These are phyloP conservation scores for Didymella segeticola DNA, from an alignment of 2,329 filamentous ascomycete genomes.

Conservation along the genomic window DNA sequence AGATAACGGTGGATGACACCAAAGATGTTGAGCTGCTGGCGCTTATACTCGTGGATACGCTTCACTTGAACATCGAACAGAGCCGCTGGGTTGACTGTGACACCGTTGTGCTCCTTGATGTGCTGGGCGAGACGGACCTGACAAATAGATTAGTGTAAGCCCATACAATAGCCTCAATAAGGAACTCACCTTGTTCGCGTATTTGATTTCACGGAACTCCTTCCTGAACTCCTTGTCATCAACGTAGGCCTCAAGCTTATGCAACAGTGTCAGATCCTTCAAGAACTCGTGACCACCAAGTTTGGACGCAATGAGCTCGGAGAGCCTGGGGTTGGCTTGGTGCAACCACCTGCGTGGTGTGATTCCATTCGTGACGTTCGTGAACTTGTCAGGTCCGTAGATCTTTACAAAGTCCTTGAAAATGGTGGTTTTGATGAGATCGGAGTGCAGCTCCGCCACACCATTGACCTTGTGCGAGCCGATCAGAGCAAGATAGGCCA, in stretches of 20 bases:
- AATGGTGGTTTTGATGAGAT: constrained; percentile 98
- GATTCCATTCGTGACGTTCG: constrained; percentile 97
- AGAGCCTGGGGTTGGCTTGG: constrained; percentile 93
- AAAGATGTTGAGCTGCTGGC: constrained; percentile 98
- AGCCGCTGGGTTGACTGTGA: constrained; percentile 83
- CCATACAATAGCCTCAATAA: not conserved
- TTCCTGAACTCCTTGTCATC: constrained; percentile 90
- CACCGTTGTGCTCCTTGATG: constrained; percentile 81
- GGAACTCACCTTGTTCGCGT: constrained; percentile 76
- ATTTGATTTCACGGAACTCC: constrained; percentile 97
- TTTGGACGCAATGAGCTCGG: constrained; percentile 90
- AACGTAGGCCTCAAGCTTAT: constrained; percentile 82
- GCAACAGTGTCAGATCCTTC: constrained; percentile 86
- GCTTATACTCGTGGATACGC: constrained; percentile 99
- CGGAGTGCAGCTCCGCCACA: constrained; percentile 95
- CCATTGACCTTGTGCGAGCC: constrained; percentile 99
- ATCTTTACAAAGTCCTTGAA: constrained; percentile 98
- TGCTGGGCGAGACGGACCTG: constrained; percentile 81
- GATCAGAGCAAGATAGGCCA: constrained; percentile 94
- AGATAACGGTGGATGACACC: constrained; percentile 96
- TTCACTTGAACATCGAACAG: constrained; percentile 98
- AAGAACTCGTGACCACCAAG: constrained; percentile 83
- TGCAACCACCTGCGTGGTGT: constrained; percentile 96
- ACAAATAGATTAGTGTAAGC: not conserved
- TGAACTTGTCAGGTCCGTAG: constrained; percentile 96